phyloP scores from a whole-genome alignment of 352 stramenopile species.

The Phytopythium mirpurense region DNA sequence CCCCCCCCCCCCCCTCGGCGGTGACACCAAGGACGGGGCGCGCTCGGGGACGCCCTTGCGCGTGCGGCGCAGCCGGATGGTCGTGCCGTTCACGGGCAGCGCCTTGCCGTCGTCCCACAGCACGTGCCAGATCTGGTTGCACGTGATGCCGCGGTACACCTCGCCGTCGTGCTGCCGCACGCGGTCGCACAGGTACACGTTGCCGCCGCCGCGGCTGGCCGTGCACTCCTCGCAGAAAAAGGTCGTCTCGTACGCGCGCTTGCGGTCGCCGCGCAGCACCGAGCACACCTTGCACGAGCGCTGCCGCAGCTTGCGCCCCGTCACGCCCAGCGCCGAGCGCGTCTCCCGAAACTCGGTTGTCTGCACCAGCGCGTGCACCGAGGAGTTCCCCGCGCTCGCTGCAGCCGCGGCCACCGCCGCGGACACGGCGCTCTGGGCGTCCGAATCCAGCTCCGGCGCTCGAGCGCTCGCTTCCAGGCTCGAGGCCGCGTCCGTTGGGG shows the following conservation, averaged over 20 bases:
- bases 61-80: conserved; percentile 6
- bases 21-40: too few species aligned
- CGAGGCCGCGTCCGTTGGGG: background rate
- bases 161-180: conserved; percentile 14
- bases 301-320: conserved; percentile 20
- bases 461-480: background rate
- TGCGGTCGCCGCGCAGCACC: conserved; percentile 18
- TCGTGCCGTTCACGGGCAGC: conserved; percentile 3
- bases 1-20: too few species aligned
- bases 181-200: conserved; percentile 26
- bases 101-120: conserved; percentile 20
- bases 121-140: conserved; percentile 30
- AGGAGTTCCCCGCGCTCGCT: background rate
- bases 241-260: conserved; percentile 18
- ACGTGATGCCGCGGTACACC: conserved; percentile 19
- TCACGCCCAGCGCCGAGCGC: conserved; percentile 10
- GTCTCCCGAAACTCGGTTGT: conserved; percentile 22
- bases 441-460: background rate
- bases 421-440: background rate
- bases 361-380: conserved; percentile 18
- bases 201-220: conserved; percentile 14
- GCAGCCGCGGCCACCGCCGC: background rate
- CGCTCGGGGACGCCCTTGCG: conserved; percentile 2
- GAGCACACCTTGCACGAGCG: conserved; percentile 31
- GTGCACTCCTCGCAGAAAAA: conserved; percentile 24